These are phyloP conservation scores for Phyllosticta capitalensis DNA, from an alignment of 2,329 filamentous ascomycete genomes.

Conservation along the genomic window DNA sequence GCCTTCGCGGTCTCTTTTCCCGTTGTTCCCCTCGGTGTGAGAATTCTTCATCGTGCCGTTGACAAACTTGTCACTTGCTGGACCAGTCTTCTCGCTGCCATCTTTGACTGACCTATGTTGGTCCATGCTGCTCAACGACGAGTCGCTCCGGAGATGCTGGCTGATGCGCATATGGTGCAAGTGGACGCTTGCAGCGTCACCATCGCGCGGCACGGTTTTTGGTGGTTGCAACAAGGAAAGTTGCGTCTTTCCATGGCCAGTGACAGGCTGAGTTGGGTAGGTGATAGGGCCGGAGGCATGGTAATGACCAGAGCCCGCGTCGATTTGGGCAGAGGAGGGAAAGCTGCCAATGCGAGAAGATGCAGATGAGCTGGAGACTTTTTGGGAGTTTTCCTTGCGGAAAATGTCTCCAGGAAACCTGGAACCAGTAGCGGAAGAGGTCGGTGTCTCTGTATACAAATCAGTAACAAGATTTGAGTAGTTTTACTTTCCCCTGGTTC, in stretches of 20 bases:
- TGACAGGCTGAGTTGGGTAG: background rate
- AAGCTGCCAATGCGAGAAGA: background rate
- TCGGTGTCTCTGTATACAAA: background rate
- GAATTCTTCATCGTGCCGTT: background rate
- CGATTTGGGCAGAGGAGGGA: background rate
- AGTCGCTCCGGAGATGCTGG: slow-evolving; percentile 33
- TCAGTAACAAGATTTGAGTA: background rate
- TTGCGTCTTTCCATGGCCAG: background rate
- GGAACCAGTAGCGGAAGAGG: background rate
- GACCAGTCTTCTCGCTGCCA: background rate
- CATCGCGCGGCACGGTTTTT: background rate
- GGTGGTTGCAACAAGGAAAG: background rate
- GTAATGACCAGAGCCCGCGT: background rate
- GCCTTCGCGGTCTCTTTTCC: background rate
- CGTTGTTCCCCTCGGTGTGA: background rate
- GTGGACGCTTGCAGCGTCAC: slow-evolving; percentile 20
- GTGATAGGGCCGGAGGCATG: background rate
- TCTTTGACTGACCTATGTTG: background rate
- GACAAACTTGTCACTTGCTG: background rate
- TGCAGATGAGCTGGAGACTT: background rate
- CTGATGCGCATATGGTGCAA: slow-evolving; percentile 37
- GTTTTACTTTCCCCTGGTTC: background rate
- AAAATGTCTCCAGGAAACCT: background rate
- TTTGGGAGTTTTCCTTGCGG: background rate
- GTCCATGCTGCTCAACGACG: background rate